Evolutionary conservation across 163 green algal species (phyloP), one percentile per base, ranked within the genome.

Genomic region (Chlamydomonas reinhardtii): DNA sequence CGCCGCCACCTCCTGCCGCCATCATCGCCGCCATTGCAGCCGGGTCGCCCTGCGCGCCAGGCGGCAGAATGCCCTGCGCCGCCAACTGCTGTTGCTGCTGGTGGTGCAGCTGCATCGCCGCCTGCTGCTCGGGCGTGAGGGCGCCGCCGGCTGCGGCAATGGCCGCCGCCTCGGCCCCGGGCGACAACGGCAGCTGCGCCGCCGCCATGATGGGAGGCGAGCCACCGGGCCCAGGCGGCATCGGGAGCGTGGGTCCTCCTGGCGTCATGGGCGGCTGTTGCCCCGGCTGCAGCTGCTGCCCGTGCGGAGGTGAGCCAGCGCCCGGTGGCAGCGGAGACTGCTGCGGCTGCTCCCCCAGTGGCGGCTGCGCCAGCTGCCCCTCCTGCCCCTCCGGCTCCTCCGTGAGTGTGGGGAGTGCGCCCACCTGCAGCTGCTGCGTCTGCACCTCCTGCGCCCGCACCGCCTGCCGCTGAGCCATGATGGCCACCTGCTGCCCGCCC

Each of bases 401-500:
- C n/a, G 71, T 76, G 14, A 87, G 71, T 0, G 81, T 87, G 35
- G 81, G 81, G 59, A 87, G 37, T 12, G 43, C 59, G 56, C 79
- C 82, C 8, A 87, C 61, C 31, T 48, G 39, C n/a, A 87, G 80
- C 34, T 86, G 79, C 31, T 84, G 37, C 62, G 62, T 43, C 61
- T 87, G 72, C 71, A 68, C 35, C 32, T 74, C 59, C 70, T 77
- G 25, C 56, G 73, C 39, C 37, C 74, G 56, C 69, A 66, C 48
- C 71, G 52, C 31, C 69, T 61, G 52, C 69, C 65, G 52, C 52
- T 34, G 19, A 35, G 34, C 17, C 37, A 87, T 82, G 59, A 62
- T 70, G 37, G 82, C 72, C 72, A 69, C 61, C 82, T 82, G 82
- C 72, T 76, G 82, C 82, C 71, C 39, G 20, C 72, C 82, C 20